Conservation (phyloP, 179 eudicot species). For the Silene vulgaris region DNA sequence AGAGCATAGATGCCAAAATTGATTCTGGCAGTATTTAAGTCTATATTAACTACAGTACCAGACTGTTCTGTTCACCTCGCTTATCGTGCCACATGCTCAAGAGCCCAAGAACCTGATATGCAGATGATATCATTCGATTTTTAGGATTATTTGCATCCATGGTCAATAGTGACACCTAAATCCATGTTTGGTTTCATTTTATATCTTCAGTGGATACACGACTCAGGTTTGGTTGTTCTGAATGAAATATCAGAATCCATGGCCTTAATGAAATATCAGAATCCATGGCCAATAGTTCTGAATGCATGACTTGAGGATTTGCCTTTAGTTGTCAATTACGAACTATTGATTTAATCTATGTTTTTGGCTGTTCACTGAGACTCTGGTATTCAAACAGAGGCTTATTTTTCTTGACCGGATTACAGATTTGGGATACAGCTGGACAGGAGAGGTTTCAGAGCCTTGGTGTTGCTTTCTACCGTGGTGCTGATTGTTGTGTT, state of each 20-base stretch:
- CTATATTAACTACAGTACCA: neutral
- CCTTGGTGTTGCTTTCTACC: constrained; percentile 60
- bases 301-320: neutral
- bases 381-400: neutral
- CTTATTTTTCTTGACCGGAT: constrained; percentile 15
- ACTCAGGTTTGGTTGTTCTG: too few relatives aligned
- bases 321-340: neutral
- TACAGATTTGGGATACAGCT: constrained; percentile 61
- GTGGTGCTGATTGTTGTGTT: constrained; percentile 65
- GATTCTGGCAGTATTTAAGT: neutral
- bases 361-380: neutral
- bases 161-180: neutral
- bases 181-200: neutral
- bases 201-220: neutral
- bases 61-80: neutral
- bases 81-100: neutral
- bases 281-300: neutral
- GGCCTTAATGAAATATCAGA: neutral
- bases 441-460: constrained; percentile 62
- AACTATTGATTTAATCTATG: neutral
- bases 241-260: neutral
- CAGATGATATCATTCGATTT: neutral
- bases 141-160: neutral
- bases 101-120: neutral
- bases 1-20: neutral